Evolutionary conservation across 495 filamentous ascomycete genomes (phyloP), one percentile per base, ranked within the genome.

Genomic region (Poronia punctata): DNA sequence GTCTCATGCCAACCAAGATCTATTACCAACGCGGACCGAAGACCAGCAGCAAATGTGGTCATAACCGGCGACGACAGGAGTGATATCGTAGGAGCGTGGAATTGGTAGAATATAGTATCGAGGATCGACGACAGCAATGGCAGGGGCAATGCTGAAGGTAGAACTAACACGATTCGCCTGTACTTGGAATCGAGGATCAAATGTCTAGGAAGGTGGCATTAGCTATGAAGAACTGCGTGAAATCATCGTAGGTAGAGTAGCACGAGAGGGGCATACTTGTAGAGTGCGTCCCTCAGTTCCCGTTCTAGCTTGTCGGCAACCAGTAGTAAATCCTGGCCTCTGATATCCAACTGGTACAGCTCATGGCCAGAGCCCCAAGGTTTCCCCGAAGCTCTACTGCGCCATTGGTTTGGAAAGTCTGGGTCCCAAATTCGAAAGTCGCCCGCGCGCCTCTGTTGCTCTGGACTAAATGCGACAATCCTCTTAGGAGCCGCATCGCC

Each of bases 1-100:
- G 86, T 90, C 56, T 96, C 93, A 27, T 74, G 73, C 92, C 92
- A 97, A 39, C 90, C 90, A 24, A 98, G 67, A 55, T 97, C 88
- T 7, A 97, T 72, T 3, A 96, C 76, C 17, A 97, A 59, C 2
- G 79, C 84, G 12, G 84, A 80, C 9, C 92, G 81, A 36, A 88
- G 67, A 3, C 92, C 92, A 7, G 88, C 87, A 22, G 80, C 83
- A 4, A 85, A 76, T n/a, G 79, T 68, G 7, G 77, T 58, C 60
- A 88, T 78, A 9, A 85, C 66, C 1, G 88, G 77, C 5, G 79
- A 75, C 1, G 85, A 82, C 46, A 96, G 58, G 30, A 96, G 69
- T 5, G 84, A 88, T 38, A 96, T 74, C n/a, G 75, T 82, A 1
- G 90, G 86, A 24, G 83, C 70, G 42, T 86, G 82, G 59, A 88